phyloP scores from a whole-genome alignment of 1,139 yeast genomes.

The Protomyces lactucae-debilis region DNA sequence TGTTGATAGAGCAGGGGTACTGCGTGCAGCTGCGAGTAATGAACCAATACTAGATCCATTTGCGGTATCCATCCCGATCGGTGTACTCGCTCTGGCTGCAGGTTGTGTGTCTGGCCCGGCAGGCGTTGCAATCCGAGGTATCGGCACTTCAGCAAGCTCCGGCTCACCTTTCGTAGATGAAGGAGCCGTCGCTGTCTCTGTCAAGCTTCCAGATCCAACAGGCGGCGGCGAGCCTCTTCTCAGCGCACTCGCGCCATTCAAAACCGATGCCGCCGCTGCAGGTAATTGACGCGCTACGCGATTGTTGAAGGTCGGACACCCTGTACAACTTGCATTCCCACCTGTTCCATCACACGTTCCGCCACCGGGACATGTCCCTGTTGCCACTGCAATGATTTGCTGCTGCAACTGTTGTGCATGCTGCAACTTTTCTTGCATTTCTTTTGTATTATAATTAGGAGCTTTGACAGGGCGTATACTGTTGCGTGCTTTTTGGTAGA shows the following conservation, averaged over 20 bases:
- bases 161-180: neutral
- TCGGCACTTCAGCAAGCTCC: neutral
- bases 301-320: slow-evolving; percentile 30
- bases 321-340: slow-evolving; percentile 28
- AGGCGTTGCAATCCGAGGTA: neutral
- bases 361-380: slow-evolving; percentile 30
- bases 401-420: neutral
- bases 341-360: slow-evolving; percentile 31
- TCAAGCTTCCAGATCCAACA: neutral
- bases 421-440: neutral
- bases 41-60: neutral
- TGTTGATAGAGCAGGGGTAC: neutral
- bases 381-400: neutral
- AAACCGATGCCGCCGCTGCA: neutral
- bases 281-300: slow-evolving; percentile 15
- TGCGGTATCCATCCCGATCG: neutral
- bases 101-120: neutral
- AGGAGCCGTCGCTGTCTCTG: neutral
- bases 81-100: no score
- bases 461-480: slow-evolving; percentile 24
- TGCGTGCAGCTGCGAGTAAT: neutral
- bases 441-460: neutral
- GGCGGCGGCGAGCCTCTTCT: neutral
- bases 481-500: slow-evolving; percentile 45
- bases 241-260: neutral